phyloP scores from a whole-genome alignment of 192 early-diverging fungal genomes.

The Entomortierella parvispora region DNA sequence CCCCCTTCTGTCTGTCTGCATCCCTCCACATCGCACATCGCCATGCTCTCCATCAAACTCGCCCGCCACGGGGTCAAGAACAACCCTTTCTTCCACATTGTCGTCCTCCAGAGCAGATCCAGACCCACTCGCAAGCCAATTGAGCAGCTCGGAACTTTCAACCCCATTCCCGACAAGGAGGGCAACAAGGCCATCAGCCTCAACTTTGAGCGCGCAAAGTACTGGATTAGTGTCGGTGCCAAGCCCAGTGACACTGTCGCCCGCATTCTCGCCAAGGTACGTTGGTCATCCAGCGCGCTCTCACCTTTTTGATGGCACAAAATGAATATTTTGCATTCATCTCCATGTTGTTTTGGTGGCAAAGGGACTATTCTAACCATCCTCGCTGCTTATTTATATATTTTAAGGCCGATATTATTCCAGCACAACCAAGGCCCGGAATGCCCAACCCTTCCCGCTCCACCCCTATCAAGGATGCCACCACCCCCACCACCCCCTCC shows the following conservation, averaged over 20 bases:
- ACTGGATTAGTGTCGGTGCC: constrained; percentile 98
- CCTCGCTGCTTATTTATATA: neutral
- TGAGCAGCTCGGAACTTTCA: constrained; percentile 92
- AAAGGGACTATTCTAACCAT: neutral
- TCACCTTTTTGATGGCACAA: neutral
- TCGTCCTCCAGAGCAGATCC: constrained; percentile 84
- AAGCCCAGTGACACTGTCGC: constrained; percentile 92
- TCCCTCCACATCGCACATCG: constrained; percentile 9
- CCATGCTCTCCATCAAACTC: constrained; percentile 88
- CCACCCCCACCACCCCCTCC: constrained; percentile 26
- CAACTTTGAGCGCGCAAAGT: constrained; percentile 90
- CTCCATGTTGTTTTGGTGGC: neutral
- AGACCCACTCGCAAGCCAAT: constrained; percentile 89
- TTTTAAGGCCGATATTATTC: constrained; percentile 68
- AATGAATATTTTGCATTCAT: neutral
- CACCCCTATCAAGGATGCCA: constrained; percentile 25
- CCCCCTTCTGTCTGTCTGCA: neutral
- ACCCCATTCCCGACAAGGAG: constrained; percentile 80
- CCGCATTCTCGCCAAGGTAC: constrained; percentile 86
- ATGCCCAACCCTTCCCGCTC: constrained; percentile 48
- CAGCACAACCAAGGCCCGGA: constrained; percentile 65
- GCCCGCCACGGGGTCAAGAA: constrained; percentile 90
- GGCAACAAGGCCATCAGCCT: constrained; percentile 88
- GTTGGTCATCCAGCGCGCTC: neutral
- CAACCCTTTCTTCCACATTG: constrained; percentile 94